Evolutionary conservation across 345 rosid genomes (phyloP), one percentile per base, ranked within the genome.

Genomic region (Ceriops tagal): DNA sequence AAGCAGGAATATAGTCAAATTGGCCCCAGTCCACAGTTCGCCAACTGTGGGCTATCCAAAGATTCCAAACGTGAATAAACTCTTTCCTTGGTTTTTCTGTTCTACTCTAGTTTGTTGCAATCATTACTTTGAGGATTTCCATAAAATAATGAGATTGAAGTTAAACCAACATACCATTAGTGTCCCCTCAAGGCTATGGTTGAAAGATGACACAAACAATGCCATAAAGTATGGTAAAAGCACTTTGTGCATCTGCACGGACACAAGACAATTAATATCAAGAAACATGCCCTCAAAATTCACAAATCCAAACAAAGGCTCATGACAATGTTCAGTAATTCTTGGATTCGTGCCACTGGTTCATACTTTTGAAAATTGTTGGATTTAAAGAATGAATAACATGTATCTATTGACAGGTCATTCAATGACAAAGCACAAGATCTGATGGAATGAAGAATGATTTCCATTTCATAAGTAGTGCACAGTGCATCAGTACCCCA

Each of bases 181-280:
- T 39, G 86, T 77, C 61, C 86, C 86, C 69, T 85, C 86, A 53
- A 83, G 85, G 77, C 85, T 79, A 37, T 71, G 86, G 35, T 83
- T 81, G 58, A 86, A 73, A 2, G 86, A 81, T 19, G 89, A 77
- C 59, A 79, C 82, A 46, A 62, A 77, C 66, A 85, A 68, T 6
- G 85, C 78, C 24, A 81, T 7, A 18, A 81, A 79, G 81, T 71
- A 83, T 8, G 75, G 86, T 37, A 83, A 35, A 68, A 83, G 67
- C 62, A 83, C 83, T 71, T 77, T 77, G 73, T 83, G 86, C 83
- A 79, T 81, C 86, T 79, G 83, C 79, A 69, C 30, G 20, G 64
- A 67, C 52, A 65, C 39, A 69, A 19, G 34, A 56, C 63, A 30
- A 21, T 35, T 18, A 46, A 2, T 31, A 24, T 62, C 52, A 31